Evolutionary conservation across 768 basidiomycete genomes (phyloP).

Genomic region (Tulasnella sp.): DNA sequence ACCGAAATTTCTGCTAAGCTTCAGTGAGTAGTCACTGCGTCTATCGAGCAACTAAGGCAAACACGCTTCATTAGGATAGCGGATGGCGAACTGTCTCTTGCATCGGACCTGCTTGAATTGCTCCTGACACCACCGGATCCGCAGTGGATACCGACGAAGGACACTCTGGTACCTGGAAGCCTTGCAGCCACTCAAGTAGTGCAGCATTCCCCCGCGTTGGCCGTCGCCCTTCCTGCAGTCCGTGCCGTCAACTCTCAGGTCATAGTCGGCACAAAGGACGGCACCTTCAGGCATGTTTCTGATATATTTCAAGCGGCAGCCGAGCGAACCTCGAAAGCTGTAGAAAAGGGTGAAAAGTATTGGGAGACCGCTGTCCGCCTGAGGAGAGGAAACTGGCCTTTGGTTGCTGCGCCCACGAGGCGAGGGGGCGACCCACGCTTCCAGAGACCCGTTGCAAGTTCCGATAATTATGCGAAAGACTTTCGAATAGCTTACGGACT

Average conservation of each 20-base stretch:
- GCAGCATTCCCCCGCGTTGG: not conserved
- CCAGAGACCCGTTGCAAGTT: slow-evolving; percentile 53
- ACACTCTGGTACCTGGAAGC: slow-evolving; percentile 36
- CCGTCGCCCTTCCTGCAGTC: slow-evolving; percentile 53
- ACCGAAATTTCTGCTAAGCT: slow-evolving; percentile 66
- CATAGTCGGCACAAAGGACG: slow-evolving; percentile 74
- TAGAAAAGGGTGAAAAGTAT: slow-evolving; percentile 63
- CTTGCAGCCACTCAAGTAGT: not conserved
- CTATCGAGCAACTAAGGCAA: slow-evolving; percentile 45
- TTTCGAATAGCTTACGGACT: slow-evolving; percentile 76
- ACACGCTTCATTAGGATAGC: slow-evolving; percentile 44
- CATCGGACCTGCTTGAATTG: slow-evolving; percentile 62
- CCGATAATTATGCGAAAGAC: slow-evolving; percentile 76
- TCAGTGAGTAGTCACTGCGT: slow-evolving; percentile 50
- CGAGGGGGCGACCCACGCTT: not conserved
- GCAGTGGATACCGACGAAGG: slow-evolving; percentile 32
- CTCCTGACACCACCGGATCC: slow-evolving; percentile 49
- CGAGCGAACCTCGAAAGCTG: slow-evolving; percentile 60
- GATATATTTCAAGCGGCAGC: slow-evolving; percentile 67
- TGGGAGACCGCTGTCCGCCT: slow-evolving; percentile 75
- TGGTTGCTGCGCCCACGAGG: slow-evolving; percentile 72
- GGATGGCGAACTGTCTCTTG: slow-evolving; percentile 70
- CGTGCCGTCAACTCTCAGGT: slow-evolving; percentile 70
- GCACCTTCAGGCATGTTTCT: slow-evolving; percentile 69
- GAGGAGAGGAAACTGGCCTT: slow-evolving; percentile 71